Evolutionary conservation across 169 alveolate species (phyloP).

Genomic region (Plasmodium coatneyi): DNA sequence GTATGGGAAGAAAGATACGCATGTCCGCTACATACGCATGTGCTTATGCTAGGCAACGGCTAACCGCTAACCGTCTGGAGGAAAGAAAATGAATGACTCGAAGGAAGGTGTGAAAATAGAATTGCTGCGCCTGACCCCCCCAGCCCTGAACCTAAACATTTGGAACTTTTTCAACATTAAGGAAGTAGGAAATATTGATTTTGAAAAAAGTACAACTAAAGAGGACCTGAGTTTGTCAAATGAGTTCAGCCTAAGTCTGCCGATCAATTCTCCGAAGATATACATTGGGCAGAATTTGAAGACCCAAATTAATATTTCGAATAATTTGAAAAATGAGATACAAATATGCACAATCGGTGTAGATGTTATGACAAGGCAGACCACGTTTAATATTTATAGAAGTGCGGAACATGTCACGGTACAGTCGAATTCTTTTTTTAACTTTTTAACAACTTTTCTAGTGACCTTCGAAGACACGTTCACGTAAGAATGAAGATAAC

Average conservation of each 20-base stretch:
- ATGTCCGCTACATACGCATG: neutral
- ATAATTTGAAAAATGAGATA: slow-evolving; percentile 59
- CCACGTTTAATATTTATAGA: slow-evolving; percentile 36
- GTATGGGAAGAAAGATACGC: neutral
- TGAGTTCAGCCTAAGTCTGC: slow-evolving; percentile 59
- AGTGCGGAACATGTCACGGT: slow-evolving; percentile 17
- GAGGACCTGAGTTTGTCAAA: slow-evolving; percentile 44
- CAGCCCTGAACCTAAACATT: slow-evolving; percentile 20
- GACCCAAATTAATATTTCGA: slow-evolving; percentile 40
- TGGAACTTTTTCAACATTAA: slow-evolving; percentile 57
- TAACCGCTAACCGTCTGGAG: neutral
- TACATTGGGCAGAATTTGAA: slow-evolving; percentile 42
- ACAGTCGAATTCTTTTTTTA: slow-evolving; percentile 21
- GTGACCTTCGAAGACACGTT: slow-evolving; percentile 38
- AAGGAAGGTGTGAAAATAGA: slow-evolving; percentile 67
- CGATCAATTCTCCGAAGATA: slow-evolving; percentile 44
- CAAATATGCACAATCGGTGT: slow-evolving; percentile 28
- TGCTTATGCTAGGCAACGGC: neutral
- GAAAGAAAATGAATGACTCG: slow-evolving; percentile 37
- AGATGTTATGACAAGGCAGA: slow-evolving; percentile 32
- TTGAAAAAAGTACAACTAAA: slow-evolving; percentile 12
- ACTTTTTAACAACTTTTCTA: slow-evolving; percentile 23
- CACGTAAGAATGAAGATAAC: slow-evolving; percentile 9
- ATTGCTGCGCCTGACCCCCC: slow-evolving; percentile 53
- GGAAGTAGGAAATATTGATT: slow-evolving; percentile 20